phyloP scores from a whole-genome alignment of 139 green algal genomes.

The Volvox reticuliferus region DNA sequence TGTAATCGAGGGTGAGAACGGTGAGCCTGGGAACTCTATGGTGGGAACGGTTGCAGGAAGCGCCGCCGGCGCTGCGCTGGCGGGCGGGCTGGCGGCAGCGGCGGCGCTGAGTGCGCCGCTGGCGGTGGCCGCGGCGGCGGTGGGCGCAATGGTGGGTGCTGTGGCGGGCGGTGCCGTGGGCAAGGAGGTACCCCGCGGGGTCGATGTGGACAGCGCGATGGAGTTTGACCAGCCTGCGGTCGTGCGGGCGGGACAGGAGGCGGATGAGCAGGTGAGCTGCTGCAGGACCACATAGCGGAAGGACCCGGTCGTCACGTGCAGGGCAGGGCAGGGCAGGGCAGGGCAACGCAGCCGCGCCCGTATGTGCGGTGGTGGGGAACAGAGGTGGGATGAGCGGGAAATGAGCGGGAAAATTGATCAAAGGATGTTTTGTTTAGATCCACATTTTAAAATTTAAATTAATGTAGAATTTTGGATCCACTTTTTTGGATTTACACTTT shows the following conservation, averaged over 20 bases:
- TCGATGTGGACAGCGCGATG: slow-evolving; percentile 25
- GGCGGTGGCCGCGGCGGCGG: slow-evolving; percentile 28
- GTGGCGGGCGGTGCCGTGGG: slow-evolving; percentile 34
- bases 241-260: neutral
- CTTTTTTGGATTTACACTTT: too few relatives aligned
- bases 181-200: slow-evolving; percentile 40
- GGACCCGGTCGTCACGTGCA: too few relatives aligned
- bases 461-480: too few relatives aligned
- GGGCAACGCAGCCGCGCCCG: too few relatives aligned
- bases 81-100: slow-evolving; percentile 10
- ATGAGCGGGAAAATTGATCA: too few relatives aligned
- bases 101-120: slow-evolving; percentile 6
- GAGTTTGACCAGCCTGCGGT: slow-evolving; percentile 43
- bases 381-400: too few relatives aligned
- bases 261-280: slow-evolving; percentile 20
- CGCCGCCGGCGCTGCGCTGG: neutral
- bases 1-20: slow-evolving; percentile 29
- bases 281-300: too few relatives aligned
- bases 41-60: slow-evolving; percentile 20
- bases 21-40: slow-evolving; percentile 22
- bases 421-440: too few relatives aligned
- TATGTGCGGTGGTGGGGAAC: too few relatives aligned
- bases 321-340: neutral
- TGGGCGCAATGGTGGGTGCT: slow-evolving; percentile 31
- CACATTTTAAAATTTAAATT: too few relatives aligned